Evolutionary conservation across 768 basidiomycete genomes (phyloP), one percentile per base, ranked within the genome.

Genomic region (Cystobasidium onofrii): DNA sequence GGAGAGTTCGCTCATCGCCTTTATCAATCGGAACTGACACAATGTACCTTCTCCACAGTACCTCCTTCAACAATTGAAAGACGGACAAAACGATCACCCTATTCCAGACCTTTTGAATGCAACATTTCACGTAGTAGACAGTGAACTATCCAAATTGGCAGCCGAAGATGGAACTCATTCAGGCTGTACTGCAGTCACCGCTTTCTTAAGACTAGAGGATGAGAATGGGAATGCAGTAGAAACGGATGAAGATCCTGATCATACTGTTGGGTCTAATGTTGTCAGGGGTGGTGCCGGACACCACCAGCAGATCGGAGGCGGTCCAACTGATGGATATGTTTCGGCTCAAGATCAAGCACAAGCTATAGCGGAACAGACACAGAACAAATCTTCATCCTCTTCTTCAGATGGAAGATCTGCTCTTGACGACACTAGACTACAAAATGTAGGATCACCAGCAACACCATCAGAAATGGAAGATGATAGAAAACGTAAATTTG

Each of bases 181-280:
- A 7, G 96, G 96, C 0, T 98, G 95, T 80, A 99, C 96, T 2
- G 96, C 91, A 3, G 96, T 96, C 41, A 93, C 91, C 31, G 92
- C 92, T 1, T 95, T 98, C 82, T 85, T 99, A 65, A 89, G 96
- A 17, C 82, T 97, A 73, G 96, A 99, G 82, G 69, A 71, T 29
- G 69, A 71, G 61, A 36, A 73, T 39, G 71, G 71, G 10, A 62
- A 63, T 25, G 71, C 60, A 20, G 71, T 73, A 33, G 34, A 71
- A 29, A 29, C 54, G n/a, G 41, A 67, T 18, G 23, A 52, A 41
- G 65, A 67, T 33, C 41, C 39, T 29, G 43, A 64, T 44, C 23
- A 36, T 52, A 67, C 27, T 43, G 46, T 67, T 34, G 69, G 69
- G 4, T 57, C 54, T 36, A 34, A 41, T 27, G 55, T 71, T 17